These are phyloP conservation scores for Naganishia sp. DNA, from an alignment of 1,284 basidiomycete species.

Conservation along the genomic window DNA sequence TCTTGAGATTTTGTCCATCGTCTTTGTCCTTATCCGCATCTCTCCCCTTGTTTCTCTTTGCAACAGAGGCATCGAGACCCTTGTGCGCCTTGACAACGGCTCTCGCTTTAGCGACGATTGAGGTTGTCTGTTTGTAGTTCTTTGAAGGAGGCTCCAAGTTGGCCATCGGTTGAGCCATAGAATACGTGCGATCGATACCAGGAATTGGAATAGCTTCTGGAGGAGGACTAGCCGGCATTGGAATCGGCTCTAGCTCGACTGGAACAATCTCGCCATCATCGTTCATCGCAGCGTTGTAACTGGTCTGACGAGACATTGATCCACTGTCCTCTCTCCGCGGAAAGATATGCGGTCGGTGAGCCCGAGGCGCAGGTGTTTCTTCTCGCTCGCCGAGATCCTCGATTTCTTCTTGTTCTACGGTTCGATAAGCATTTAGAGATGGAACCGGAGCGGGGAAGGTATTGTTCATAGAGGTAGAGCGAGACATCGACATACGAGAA, in stretches of 20 bases:
- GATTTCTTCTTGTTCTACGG: constrained; percentile 3
- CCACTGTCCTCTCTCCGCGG: background rate
- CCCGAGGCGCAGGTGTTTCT: constrained; percentile 7
- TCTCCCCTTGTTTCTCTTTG: constrained; percentile 7
- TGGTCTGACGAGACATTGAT: background rate
- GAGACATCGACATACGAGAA: background rate
- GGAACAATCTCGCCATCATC: constrained; percentile 25
- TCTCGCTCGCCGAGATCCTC: constrained; percentile 17
- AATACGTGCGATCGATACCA: constrained; percentile 8
- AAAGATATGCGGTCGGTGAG: background rate
- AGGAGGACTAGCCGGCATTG: constrained; percentile 11
- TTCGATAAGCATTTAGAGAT: background rate
- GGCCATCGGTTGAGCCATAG: constrained; percentile 16
- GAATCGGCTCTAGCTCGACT: constrained; percentile 12
- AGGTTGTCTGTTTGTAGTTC: constrained; percentile 1
- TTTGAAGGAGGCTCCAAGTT: constrained; percentile 7
- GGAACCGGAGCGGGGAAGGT: background rate
- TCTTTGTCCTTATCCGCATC: constrained; percentile 28
- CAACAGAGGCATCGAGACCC: background rate
- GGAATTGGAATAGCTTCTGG: background rate
- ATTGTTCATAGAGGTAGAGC: constrained; percentile 8
- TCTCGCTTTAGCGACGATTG: constrained; percentile 11
- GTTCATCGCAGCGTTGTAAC: background rate
- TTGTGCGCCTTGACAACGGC: background rate
- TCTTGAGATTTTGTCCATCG: constrained; percentile 38